phyloP scores from a whole-genome alignment of 176 grass and related monocot genomes.

The Sorghum bicolor region DNA sequence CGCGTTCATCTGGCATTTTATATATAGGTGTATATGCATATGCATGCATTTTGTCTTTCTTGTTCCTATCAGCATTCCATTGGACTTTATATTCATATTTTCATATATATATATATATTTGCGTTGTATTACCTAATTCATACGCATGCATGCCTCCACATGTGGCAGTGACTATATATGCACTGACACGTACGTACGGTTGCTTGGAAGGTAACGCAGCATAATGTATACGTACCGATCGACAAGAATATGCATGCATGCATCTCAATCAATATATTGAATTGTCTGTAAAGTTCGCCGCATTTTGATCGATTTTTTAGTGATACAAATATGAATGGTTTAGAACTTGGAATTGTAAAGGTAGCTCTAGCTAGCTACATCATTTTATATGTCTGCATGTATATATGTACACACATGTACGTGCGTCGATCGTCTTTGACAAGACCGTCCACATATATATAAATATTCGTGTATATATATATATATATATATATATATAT shows the following conservation, averaged over 20 bases:
- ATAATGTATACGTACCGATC: too few relatives aligned
- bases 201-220: neutral
- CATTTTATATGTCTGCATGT: neutral
- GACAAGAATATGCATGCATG: too few relatives aligned
- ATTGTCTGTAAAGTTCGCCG: neutral
- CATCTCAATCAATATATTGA: too few relatives aligned
- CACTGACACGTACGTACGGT: neutral
- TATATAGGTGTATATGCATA: neutral
- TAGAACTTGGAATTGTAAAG: neutral
- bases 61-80: constrained; percentile 17
- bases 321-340: neutral
- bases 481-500: too few relatives aligned
- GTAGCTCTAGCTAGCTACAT: too few relatives aligned
- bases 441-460: neutral
- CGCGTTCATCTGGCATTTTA: neutral
- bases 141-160: neutral
- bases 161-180: neutral
- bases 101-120: too few relatives aligned
- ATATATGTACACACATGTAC: neutral
- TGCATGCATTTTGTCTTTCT: neutral
- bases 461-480: too few relatives aligned
- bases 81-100: too few relatives aligned
- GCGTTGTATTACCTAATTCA: too few relatives aligned
- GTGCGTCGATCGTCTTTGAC: neutral
- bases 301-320: neutral